Base-by-base conservation (phyloP, 371 early-diverging fungal species). In the Capillidium heterosporum region DNA sequence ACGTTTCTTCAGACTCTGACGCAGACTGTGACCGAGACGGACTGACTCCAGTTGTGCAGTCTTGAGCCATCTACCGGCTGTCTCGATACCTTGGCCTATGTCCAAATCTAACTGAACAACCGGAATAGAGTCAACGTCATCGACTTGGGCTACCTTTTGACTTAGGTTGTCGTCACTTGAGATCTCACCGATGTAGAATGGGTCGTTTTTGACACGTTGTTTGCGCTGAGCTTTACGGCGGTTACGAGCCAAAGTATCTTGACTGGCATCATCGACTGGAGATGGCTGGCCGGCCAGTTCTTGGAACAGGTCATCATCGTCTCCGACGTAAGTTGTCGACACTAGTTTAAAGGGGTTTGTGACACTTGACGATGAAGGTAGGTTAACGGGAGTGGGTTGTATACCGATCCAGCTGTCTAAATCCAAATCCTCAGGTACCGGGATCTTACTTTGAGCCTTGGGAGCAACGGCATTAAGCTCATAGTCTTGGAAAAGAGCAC, bases 381-480 rank as follows among this genome's bases (percentile, higher is more conserved):
- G n/a, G 7, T 73, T 71, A 5, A 77, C 67, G 26, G 81, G 83
- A 2, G 82, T 85, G 11, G 81, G 65, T 8, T 81, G 78, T 13
- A 79, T 76, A 53, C 76, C 72, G 54, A 92, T 87, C 81, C 82
- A 84, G 10, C 75, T 61, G 52, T 91, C 91, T 32, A 93, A 63
- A 61, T 90, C 88, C 56, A 95, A 62, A 11, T 81, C 89, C n/a
- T 87, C 85, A 11, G 92, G 93, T 0, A 89, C 65, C 21, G 88
- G 85, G 0, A 95, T 89, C 63, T 87, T 87, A 57, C 74, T 74
- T 65, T 93, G 93, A 0, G 94, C 92, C 52, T 82, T 87, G n/a
- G 85, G 80, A 1, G 89, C 87, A 0, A 95, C 92, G 0, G 94
- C 94, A 57, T 91, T 91, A 17, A 95, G 70, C 50, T 91, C 93